Evolutionary conservation across 768 basidiomycete genomes (phyloP).

Genomic region (Collybiopsis luxurians): DNA sequence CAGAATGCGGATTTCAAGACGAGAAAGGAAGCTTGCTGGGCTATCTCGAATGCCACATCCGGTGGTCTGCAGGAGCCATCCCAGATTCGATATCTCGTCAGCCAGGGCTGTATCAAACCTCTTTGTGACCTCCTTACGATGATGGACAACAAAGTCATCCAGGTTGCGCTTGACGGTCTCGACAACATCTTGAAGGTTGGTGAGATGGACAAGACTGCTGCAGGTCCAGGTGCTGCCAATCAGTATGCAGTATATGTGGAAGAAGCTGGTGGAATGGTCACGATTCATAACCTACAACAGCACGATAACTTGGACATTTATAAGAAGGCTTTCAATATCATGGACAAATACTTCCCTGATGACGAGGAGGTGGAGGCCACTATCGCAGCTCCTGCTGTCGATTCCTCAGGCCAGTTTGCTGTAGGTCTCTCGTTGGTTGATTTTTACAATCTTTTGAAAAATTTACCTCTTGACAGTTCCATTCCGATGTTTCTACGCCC

Average conservation of each 20-base stretch:
- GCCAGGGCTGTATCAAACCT: constrained; percentile 98
- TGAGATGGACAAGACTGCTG: constrained; percentile 86
- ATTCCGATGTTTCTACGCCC: constrained; percentile 81
- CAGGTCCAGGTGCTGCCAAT: constrained; percentile 81
- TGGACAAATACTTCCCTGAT: constrained; percentile 98
- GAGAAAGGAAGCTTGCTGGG: constrained; percentile 99
- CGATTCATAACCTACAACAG: constrained; percentile 98
- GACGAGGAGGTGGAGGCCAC: constrained; percentile 92
- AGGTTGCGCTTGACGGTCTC: constrained; percentile 95
- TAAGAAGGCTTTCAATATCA: constrained; percentile 99
- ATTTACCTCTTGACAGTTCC: constrained; percentile 52
- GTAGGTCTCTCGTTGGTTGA: constrained; percentile 38
- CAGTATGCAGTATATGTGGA: constrained; percentile 94
- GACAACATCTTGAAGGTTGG: constrained; percentile 99
- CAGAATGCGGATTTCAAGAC: constrained; percentile 99
- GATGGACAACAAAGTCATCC: constrained; percentile 99
- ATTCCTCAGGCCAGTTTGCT: constrained; percentile 70
- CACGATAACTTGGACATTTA: constrained; percentile 99
- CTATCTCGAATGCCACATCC: constrained; percentile 97
- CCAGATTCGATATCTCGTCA: constrained; percentile 97
- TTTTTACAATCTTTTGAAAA: constrained; percentile 8
- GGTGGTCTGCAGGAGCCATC: constrained; percentile 95
- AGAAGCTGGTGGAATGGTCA: constrained; percentile 98
- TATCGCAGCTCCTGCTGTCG: constrained; percentile 73
- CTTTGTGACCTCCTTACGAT: constrained; percentile 93